Conservation (phyloP, 257 asterid genomes). For the Capsicum rhomboideum region DNA sequence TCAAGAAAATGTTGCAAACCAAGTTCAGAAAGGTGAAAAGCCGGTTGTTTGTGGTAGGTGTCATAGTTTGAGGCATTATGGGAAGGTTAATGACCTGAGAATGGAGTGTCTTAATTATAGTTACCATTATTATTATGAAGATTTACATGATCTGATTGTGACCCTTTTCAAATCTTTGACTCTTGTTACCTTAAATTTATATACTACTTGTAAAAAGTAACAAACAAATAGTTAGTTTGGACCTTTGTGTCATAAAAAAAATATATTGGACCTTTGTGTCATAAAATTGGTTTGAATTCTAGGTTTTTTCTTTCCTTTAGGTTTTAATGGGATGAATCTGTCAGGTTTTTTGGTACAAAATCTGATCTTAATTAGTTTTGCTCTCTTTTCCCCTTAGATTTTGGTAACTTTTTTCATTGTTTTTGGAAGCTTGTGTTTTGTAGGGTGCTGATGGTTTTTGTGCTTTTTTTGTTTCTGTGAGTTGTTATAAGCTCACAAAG, state of each 20-base stretch:
- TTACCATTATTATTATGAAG: not conserved
- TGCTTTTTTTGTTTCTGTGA: not conserved
- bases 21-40: too few relatives aligned
- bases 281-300: not conserved
- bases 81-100: too few relatives aligned
- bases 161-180: constrained; percentile 8
- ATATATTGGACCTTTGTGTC: not conserved
- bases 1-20: too few relatives aligned
- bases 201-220: not conserved
- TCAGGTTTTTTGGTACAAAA: constrained; percentile 9
- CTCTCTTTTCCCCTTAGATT: too few relatives aligned
- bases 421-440: too few relatives aligned
- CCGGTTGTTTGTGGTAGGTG: too few relatives aligned
- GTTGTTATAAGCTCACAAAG: not conserved
- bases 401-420: too few relatives aligned
- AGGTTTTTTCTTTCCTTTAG: not conserved
- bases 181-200: not conserved
- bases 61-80: too few relatives aligned
- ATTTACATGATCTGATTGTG: not conserved
- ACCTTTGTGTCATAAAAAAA: too few relatives aligned
- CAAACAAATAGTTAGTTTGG: not conserved
- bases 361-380: constrained; percentile 20
- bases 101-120: not conserved
- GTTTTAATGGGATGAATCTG: constrained; percentile 16
- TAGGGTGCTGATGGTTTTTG: too few relatives aligned